Evolutionary conservation across 2,329 filamentous ascomycete genomes (phyloP).

Genomic region (Aureobasidium namibiae): DNA sequence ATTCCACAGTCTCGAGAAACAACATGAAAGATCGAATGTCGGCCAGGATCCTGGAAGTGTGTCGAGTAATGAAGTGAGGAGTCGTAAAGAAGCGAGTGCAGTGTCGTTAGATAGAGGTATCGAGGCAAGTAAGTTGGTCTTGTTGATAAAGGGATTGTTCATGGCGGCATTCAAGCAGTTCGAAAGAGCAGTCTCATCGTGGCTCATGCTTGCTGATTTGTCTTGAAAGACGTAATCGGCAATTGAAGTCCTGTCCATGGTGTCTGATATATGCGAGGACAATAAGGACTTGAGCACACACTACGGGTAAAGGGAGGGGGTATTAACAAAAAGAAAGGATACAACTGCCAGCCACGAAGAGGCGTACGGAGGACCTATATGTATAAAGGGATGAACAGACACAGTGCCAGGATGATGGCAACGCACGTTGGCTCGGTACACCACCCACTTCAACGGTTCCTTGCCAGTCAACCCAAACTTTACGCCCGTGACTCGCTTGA

Average conservation of each 20-base stretch:
- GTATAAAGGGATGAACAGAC: constrained; percentile 1
- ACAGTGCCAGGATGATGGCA: background rate
- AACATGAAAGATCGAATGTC: constrained; percentile 24
- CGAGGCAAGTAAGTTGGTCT: constrained; percentile 3
- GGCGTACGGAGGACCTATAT: background rate
- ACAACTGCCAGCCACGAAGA: background rate
- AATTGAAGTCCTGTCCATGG: constrained; percentile 7
- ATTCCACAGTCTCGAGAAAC: constrained; percentile 30
- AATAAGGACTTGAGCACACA: background rate
- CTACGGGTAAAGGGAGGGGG: background rate
- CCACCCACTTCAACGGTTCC: constrained; percentile 3
- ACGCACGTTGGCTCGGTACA: constrained; percentile 7
- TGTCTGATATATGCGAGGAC: background rate
- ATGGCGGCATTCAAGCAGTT: background rate
- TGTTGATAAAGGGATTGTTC: background rate
- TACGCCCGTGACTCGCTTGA: constrained; percentile 8
- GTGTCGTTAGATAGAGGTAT: constrained; percentile 12
- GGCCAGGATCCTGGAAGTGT: constrained; percentile 22
- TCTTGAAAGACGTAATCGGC: background rate
- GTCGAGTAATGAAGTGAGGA: constrained; percentile 21
- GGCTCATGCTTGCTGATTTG: background rate
- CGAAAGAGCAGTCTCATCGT: background rate
- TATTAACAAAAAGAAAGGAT: background rate
- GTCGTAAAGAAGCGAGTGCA: constrained; percentile 21
- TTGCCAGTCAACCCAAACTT: constrained; percentile 5